Percentiles rank a stretch among this genome's conserved stretches.
Evolutionary conservation across 139 green algal genomes (phyloP).

Genomic region (Mesotaenium endlicherianum): DNA sequence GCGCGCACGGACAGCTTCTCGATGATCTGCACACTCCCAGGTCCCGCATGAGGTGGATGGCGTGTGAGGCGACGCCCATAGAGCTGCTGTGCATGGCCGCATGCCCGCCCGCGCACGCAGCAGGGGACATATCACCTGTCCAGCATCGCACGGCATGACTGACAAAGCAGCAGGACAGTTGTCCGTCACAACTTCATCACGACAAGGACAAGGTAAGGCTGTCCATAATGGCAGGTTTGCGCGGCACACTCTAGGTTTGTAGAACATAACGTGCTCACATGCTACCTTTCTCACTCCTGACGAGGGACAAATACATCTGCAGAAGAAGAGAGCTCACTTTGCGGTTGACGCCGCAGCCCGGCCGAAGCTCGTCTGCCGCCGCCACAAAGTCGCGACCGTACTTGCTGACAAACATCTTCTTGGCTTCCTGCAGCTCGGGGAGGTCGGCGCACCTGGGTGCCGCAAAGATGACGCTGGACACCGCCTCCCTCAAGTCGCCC

Average conservation of each 20-base stretch:
- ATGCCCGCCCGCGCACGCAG: too few relatives aligned
- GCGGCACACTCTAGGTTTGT: too few relatives aligned
- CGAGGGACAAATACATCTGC: neutral
- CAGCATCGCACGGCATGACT: neutral
- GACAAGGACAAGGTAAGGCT: neutral
- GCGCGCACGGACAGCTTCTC: slow-evolving; percentile 33
- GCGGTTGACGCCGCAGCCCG: slow-evolving; percentile 42
- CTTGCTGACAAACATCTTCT: slow-evolving; percentile 25
- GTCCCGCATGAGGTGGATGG: neutral
- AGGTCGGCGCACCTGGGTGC: slow-evolving; percentile 38
- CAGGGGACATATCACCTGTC: too few relatives aligned
- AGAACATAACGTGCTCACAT: too few relatives aligned
- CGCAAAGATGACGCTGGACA: slow-evolving; percentile 50
- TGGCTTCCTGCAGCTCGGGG: slow-evolving; percentile 29
- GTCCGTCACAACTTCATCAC: too few relatives aligned
- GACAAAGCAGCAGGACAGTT: neutral
- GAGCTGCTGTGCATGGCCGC: too few relatives aligned
- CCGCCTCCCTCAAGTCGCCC: slow-evolving; percentile 32
- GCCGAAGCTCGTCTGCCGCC: slow-evolving; percentile 40
- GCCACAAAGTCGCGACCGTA: slow-evolving; percentile 51
- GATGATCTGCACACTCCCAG: slow-evolving; percentile 32
- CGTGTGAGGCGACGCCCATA: neutral
- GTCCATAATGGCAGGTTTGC: neutral
- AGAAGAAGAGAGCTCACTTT: slow-evolving; percentile 29
- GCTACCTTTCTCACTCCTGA: too few relatives aligned